Evolutionary conservation across 331 rosid genomes (phyloP).

Genomic region (Quercus phellos): DNA sequence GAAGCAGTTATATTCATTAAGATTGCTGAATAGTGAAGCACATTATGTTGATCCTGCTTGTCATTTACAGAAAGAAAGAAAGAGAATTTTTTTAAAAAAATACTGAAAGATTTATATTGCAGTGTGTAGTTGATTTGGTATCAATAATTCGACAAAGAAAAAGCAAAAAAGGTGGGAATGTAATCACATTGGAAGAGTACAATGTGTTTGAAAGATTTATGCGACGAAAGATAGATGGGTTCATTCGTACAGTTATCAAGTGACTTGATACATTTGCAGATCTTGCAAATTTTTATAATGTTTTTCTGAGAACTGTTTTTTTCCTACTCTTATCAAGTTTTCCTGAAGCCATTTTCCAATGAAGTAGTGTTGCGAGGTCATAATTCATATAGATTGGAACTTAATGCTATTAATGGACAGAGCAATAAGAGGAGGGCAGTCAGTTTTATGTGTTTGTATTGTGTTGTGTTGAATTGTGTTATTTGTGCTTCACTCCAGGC

Average conservation of each 20-base stretch:
- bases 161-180: not conserved
- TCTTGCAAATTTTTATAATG: not conserved
- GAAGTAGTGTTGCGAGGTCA: not conserved
- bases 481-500: slow-evolving; percentile 31
- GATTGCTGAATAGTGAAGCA: not conserved
- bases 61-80: not conserved
- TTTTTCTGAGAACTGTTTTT: not conserved
- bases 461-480: slow-evolving; percentile 7
- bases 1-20: not conserved
- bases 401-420: not conserved
- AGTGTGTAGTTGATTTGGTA: not conserved
- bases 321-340: not conserved
- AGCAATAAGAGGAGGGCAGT: not conserved
- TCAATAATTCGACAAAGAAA: not conserved
- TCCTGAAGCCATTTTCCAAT: not conserved
- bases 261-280: not conserved
- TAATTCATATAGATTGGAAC: not conserved
- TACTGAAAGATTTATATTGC: not conserved
- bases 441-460: not conserved
- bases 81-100: not conserved
- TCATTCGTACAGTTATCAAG: not conserved
- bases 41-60: not conserved
- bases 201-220: not conserved
- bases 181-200: not conserved
- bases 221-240: not conserved